These are phyloP conservation scores for Auricularia auricula-judae DNA, from an alignment of 768 basidiomycete genomes.

Conservation along the genomic window DNA sequence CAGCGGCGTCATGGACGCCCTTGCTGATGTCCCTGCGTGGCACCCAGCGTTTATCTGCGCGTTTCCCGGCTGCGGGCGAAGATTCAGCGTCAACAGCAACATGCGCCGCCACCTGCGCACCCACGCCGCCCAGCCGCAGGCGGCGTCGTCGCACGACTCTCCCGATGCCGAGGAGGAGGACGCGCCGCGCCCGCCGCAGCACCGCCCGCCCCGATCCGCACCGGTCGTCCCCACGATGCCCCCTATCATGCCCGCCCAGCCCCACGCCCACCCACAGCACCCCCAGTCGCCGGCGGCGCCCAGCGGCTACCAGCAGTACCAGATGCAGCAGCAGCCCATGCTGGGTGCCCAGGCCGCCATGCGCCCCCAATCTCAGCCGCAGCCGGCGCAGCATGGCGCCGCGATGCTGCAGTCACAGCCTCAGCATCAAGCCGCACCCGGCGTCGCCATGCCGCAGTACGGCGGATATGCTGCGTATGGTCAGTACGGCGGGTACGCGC, in stretches of 20 bases:
- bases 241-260: neutral
- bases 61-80: conserved; percentile 59
- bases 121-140: conserved; percentile 24
- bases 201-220: neutral
- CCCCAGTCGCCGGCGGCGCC: neutral
- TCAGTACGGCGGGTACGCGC: neutral
- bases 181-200: neutral
- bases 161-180: neutral
- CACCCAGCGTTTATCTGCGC: conserved; percentile 60
- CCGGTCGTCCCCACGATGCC: neutral
- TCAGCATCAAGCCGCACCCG: neutral
- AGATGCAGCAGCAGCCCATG: neutral
- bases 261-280: neutral
- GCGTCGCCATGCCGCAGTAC: neutral
- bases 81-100: conserved; percentile 78
- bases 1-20: conserved; percentile 2
- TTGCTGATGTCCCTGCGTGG: neutral
- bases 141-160: neutral
- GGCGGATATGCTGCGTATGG: neutral
- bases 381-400: neutral
- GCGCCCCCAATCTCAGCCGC: neutral
- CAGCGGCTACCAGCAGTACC: neutral
- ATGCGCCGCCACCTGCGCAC: conserved; percentile 75
- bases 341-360: neutral
- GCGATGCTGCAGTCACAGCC: neutral